Evolutionary conservation across 495 filamentous ascomycete genomes (phyloP).

Genomic region (Neurospora hispaniola): DNA sequence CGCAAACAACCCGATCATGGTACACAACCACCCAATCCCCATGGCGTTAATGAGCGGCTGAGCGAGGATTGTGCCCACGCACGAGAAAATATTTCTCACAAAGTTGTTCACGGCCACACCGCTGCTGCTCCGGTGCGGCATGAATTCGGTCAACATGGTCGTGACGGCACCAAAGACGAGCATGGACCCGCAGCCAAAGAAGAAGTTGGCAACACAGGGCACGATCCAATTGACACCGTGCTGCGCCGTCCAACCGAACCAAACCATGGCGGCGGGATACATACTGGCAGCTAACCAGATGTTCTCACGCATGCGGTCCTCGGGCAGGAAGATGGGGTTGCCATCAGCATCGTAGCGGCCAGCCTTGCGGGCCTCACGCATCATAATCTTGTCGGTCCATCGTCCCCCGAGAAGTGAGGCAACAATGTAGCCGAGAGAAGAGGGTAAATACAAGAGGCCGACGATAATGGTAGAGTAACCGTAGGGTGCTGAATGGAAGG

Average conservation of each 20-base stretch:
- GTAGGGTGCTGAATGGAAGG: conserved; percentile 67
- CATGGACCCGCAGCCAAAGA: conserved; percentile 84
- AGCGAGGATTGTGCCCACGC: conserved; percentile 62
- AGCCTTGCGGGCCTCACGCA: conserved; percentile 62
- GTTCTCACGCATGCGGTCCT: conserved; percentile 87
- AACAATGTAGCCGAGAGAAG: conserved; percentile 66
- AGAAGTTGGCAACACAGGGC: conserved; percentile 66
- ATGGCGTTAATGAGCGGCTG: conserved; percentile 71
- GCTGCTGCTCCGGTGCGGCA: conserved; percentile 60
- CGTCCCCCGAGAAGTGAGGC: conserved; percentile 64
- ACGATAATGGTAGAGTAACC: conserved; percentile 62
- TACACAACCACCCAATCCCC: conserved; percentile 85
- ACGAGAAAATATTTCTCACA: conserved; percentile 77
- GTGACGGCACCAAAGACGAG: conserved; percentile 69
- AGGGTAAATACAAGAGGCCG: conserved; percentile 74
- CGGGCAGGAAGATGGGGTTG: conserved; percentile 61
- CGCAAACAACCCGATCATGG: conserved; percentile 58
- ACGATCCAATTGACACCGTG: conserved; percentile 34
- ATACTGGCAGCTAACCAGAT: conserved; percentile 70
- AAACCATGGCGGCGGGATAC: conserved; percentile 60
- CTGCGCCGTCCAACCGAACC: conserved; percentile 45
- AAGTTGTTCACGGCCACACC: conserved; percentile 85
- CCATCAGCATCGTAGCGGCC: conserved; percentile 60
- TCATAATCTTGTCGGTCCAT: conserved; percentile 90
- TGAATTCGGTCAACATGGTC: conserved; percentile 85